Evolutionary conservation across 2,329 filamentous ascomycete species (phyloP), one percentile per base, ranked within the genome.

Genomic region (Xylaria digitata): DNA sequence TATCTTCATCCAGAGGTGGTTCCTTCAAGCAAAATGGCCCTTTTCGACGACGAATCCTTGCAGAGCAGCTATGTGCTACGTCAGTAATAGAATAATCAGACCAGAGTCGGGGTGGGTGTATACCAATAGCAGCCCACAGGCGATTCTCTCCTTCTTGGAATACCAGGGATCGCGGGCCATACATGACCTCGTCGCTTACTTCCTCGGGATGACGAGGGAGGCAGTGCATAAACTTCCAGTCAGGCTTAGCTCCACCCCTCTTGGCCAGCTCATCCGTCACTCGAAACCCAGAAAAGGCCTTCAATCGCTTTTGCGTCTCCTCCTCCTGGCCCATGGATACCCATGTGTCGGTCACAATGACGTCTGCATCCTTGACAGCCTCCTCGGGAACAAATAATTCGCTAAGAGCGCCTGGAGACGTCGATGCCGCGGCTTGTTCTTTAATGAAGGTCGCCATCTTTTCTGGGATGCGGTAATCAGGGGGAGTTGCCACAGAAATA

Each of bases 211-310:
- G 94, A 69, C 96, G 88, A 15, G 96, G 96, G 66, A 99, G 81
- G 79, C 96, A 99, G 83, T 99, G 96, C 96, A 99, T 97, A 79
- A 99, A 99, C 80, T 93, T 94, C 96, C 96, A 99, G 70, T 87
- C 87, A 15, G 91, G 85, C 79, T 96, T 97, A 48, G 96, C 96
- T 21, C 93, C 94, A 49, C 94, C 94, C 56, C 90, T 86, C 80
- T 90, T 87, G 1, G 94, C 95, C 72, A 99, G 84, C 49, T 96
- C 92, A 54, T 90, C 87, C 2, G 95, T 97, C 75, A 99, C 92
- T 78, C 97, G 95, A 81, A 94, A 99, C 15, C 95, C 94, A 34
- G 87, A 86, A 78, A 99, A 99, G 1, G 89, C 93, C 76, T 90
- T 87, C 67, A 97, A 78, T 57, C 93, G 86, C 83, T 91, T 91